Evolutionary conservation across 495 filamentous ascomycete species (phyloP).

Genomic region (Barbatosphaeria neglecta): DNA sequence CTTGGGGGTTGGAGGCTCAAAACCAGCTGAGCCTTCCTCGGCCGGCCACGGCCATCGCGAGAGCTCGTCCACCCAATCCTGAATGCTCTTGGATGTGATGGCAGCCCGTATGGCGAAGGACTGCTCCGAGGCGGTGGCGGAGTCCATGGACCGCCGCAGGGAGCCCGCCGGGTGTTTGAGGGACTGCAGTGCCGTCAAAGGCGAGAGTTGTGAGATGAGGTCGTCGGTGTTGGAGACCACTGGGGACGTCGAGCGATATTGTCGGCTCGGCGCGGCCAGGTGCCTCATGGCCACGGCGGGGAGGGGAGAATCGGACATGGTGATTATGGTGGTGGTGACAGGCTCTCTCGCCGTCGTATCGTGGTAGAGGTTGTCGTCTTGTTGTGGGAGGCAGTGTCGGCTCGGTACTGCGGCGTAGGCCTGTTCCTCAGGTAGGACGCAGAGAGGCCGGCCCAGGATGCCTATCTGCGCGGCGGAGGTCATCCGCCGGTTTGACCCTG

Average conservation of each 20-base stretch:
- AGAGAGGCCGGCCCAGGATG: background rate
- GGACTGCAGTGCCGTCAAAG: slow-evolving; percentile 28
- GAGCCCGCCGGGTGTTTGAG: slow-evolving; percentile 40
- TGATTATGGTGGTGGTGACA: background rate
- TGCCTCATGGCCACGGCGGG: slow-evolving; percentile 4
- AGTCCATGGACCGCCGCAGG: slow-evolving; percentile 51
- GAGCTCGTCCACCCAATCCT: slow-evolving; percentile 68
- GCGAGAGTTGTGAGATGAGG: slow-evolving; percentile 29
- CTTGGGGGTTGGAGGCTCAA: slow-evolving; percentile 40
- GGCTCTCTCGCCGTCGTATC: no score
- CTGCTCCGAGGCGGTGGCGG: slow-evolving; percentile 54
- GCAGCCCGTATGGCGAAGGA: slow-evolving; percentile 65
- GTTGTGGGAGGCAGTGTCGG: background rate
- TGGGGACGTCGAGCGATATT: slow-evolving; percentile 16
- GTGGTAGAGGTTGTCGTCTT: no score
- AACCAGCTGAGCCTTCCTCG: slow-evolving; percentile 37
- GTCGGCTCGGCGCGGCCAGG: slow-evolving; percentile 5
- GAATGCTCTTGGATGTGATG: slow-evolving; percentile 59
- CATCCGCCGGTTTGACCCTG: no score
- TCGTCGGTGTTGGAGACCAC: slow-evolving; percentile 31
- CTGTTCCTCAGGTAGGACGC: background rate
- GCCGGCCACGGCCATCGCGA: slow-evolving; percentile 64
- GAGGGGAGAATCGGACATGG: slow-evolving; percentile 15
- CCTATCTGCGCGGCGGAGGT: background rate
- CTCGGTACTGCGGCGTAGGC: background rate